phyloP scores from a whole-genome alignment of 495 filamentous ascomycete genomes.

The Neurospora hispaniola region DNA sequence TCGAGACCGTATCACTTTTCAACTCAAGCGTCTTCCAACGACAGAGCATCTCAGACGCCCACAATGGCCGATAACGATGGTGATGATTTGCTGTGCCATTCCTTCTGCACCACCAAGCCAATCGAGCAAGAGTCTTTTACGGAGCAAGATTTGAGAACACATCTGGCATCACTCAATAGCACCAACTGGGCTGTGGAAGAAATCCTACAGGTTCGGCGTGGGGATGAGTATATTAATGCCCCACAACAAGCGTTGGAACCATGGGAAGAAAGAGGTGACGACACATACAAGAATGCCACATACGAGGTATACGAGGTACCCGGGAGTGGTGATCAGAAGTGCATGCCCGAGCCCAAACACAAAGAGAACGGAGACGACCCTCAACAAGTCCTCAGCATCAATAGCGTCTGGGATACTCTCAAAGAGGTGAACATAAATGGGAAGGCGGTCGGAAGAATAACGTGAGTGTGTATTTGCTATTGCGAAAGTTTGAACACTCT shows the following conservation, averaged over 20 bases:
- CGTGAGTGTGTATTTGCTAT: constrained; percentile 14
- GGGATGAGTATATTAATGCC: neutral
- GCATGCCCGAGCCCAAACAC: constrained; percentile 21
- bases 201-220: no score
- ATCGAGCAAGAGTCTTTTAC: neutral
- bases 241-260: neutral
- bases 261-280: constrained; percentile 10
- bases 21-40: neutral
- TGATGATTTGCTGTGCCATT: neutral
- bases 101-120: neutral
- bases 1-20: neutral
- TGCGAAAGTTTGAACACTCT: neutral
- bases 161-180: neutral
- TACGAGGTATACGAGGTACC: constrained; percentile 41
- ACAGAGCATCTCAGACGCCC: neutral
- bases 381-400: constrained; percentile 15
- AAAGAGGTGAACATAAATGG: constrained; percentile 19
- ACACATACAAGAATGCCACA: constrained; percentile 30
- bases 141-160: neutral
- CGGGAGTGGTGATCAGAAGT: constrained; percentile 21
- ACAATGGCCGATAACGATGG: neutral
- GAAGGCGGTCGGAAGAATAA: constrained; percentile 40
- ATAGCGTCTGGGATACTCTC: constrained; percentile 32
- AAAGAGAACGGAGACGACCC: neutral
- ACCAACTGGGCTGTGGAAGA: neutral